Conservation (phyloP, 108 stramenopile genomes). For the Discostella stelligeroides region DNA sequence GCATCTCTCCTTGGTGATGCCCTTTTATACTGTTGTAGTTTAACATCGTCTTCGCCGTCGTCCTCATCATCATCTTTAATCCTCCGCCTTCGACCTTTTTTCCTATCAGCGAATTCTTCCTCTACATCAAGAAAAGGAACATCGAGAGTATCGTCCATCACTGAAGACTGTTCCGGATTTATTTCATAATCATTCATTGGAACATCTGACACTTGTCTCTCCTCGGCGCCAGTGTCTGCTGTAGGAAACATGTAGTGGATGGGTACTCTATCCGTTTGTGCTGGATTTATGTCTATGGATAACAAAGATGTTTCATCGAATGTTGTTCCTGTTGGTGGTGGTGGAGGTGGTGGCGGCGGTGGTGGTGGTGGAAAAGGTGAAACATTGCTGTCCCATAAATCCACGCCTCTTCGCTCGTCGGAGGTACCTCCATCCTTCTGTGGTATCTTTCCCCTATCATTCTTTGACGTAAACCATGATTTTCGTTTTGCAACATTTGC, state of each 20-base stretch:
- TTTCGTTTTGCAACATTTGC: constrained; percentile 1
- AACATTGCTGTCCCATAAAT: background rate
- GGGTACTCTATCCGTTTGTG: constrained; percentile 40
- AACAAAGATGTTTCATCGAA: background rate
- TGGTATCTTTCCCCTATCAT: background rate
- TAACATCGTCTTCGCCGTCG: constrained; percentile 29
- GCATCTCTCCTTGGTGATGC: constrained; percentile 74
- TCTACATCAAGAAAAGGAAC: constrained; percentile 24
- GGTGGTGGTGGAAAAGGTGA: constrained; percentile 1
- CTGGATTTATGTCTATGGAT: constrained; percentile 33
- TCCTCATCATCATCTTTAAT: constrained; percentile 28
- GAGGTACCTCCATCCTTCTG: background rate
- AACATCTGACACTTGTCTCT: constrained; percentile 15
- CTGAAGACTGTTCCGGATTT: background rate
- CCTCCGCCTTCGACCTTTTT: background rate
- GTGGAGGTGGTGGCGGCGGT: background rate
- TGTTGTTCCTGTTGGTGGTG: no score
- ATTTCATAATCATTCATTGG: background rate
- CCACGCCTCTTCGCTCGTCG: background rate
- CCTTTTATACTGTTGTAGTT: constrained; percentile 10
- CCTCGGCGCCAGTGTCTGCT: constrained; percentile 36
- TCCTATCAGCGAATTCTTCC: constrained; percentile 19
- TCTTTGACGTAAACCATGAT: constrained; percentile 27
- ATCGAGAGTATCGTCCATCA: constrained; percentile 21
- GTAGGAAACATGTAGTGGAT: constrained; percentile 52